Evolutionary conservation across 768 basidiomycete species (phyloP), one percentile per base, ranked within the genome.

Genomic region (Mycena albidolilacea): DNA sequence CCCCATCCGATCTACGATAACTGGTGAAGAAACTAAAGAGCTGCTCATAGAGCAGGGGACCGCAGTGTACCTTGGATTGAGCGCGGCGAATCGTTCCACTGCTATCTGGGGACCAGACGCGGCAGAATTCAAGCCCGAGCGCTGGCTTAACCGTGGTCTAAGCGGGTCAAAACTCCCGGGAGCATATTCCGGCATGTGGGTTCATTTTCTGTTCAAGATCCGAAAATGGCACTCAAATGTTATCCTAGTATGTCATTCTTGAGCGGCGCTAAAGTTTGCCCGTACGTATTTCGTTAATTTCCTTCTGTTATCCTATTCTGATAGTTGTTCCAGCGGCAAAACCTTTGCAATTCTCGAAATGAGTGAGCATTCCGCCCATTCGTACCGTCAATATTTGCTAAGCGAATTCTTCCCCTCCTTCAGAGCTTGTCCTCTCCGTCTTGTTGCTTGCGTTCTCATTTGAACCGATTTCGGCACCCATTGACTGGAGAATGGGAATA

Each of bases 71-170:
- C 59, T 82, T 66, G 80, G 84, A 48, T 52, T 83, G 35, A 62
- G 78, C 52, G 71, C 75, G 39, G 73, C 82, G 3, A 88, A 88
- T 70, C 78, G 81, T 0, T 82, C 82, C 57, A 80, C 79, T 19
- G 80, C 81, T 12, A 74, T 88, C 19, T 90, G 87, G 87, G 88
- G 88, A 11, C 80, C 82, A 5, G 87, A 89, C 70, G 84, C 85
- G 0, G 52, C 79, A 15, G 84, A 87, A 70, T 88, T 86, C 83
- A 88, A 85, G 60, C 88, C 87, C 0, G 87, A 88, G 69, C 77
- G 88, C n/a, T 90, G 89, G 88, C 76, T 88, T 6, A 77, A 77
- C 2, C 78, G 71, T 39, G 73, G 79, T 23, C 79, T 76, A 23
- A 44, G 48, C 41, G 68, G 58, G 17, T 35, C 55, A 2, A 70